Percentiles rank a stretch among this genome's conserved stretches.
Conservation (phyloP, 768 basidiomycete genomes). For the Clavaria fumosa region DNA sequence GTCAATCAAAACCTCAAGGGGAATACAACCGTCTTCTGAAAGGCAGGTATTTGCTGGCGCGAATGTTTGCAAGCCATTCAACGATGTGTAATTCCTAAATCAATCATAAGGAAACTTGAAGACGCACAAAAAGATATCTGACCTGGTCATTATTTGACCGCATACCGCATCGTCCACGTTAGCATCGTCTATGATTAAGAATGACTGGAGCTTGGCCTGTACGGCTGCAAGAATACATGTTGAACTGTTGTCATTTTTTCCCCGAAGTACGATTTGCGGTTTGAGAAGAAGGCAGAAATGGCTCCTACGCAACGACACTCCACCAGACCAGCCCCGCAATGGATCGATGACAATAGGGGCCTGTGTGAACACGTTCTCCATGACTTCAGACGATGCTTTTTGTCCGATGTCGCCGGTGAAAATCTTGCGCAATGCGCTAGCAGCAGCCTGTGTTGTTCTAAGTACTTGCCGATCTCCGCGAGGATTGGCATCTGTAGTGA, state of each 20-base stretch:
- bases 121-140: slow-evolving; percentile 7
- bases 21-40: slow-evolving; percentile 45
- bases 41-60: slow-evolving; percentile 38
- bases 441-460: slow-evolving; percentile 61
- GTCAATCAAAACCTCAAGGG: slow-evolving; percentile 85
- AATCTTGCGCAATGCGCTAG: slow-evolving; percentile 49
- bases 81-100: slow-evolving; percentile 55
- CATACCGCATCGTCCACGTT: slow-evolving; percentile 73
- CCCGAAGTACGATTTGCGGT: slow-evolving; percentile 74
- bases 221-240: slow-evolving; percentile 65
- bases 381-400: slow-evolving; percentile 29
- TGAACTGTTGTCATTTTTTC: slow-evolving; percentile 35
- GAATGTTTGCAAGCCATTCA: slow-evolving; percentile 80
- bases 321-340: slow-evolving; percentile 56
- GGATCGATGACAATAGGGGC: slow-evolving; percentile 33
- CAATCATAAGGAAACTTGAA: slow-evolving; percentile 1
- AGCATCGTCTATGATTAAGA: slow-evolving; percentile 64
- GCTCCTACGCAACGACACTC: slow-evolving; percentile 50
- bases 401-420: slow-evolving; percentile 33
- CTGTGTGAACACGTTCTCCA: slow-evolving; percentile 17
- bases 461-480: slow-evolving; percentile 21
- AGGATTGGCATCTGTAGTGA: slow-evolving; percentile 14
- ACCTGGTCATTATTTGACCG: slow-evolving; percentile 79
- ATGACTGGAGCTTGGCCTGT: slow-evolving; percentile 65
- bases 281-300: slow-evolving; percentile 81